Base-by-base conservation (phyloP, 1,284 basidiomycete species). In the Boletus semigastroideus region DNA sequence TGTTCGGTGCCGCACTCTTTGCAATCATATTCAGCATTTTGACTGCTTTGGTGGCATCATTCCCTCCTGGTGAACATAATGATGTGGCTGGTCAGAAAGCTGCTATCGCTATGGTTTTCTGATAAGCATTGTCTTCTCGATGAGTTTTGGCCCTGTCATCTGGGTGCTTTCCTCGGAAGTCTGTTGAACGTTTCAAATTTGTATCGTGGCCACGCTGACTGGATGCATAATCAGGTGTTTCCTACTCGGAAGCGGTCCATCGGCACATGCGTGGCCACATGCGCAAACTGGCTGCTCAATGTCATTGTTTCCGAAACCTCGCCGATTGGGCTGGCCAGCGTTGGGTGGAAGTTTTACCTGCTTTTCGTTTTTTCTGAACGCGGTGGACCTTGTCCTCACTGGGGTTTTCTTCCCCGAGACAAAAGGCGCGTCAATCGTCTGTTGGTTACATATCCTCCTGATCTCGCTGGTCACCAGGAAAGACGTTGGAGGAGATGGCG, bases 241-340 rank as follows among this genome's bases (percentile, higher is more conserved):
- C 83, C 84, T 0, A 86, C 82, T 39, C 74, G 73, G 52, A 78
- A 77, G 10, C 74, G 85, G 33, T 76, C 83, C 2, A 76, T 85
- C 16, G 83, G 83, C 14, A 82, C 83, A 1, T 76, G 76, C 54
- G 78, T 82, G n/a, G 80, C 83, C 0, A 84, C 83, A 4, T 84
- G 82, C 57, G 66, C 77, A 17, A 87, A 83, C 65, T 85, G 84
- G 82, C 74, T 77, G 3, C 77, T 82, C 70, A 84, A 84, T 50
- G 81, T 82, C 0, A 63, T 85, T 34, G 70, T 84, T 54, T 78
- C 76, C 6, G 77, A 85, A 65, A 74, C 78, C 43, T 80, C 83
- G 2, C 83, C 82, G 7, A 65, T 82, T 17, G 83, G 74, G 1
- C 75, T 84, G 68, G 63, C 63, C 10, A 76, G 74, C 46, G 71